phyloP scores from a whole-genome alignment of 495 filamentous ascomycete genomes.

The Penicillium angulare region DNA sequence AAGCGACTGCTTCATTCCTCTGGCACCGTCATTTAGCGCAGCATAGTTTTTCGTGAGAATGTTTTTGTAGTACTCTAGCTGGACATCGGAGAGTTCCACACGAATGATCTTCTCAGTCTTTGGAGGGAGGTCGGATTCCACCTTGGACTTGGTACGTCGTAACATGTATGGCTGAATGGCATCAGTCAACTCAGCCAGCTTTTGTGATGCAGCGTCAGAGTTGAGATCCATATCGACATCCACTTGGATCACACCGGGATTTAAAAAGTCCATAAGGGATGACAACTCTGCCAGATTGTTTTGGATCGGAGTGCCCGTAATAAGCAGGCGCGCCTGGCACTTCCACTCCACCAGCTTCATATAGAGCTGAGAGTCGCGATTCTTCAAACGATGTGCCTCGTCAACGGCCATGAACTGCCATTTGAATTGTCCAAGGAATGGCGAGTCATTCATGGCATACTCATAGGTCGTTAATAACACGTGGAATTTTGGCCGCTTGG shows the following conservation, averaged over 20 bases:
- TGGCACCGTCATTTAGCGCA: conserved; percentile 84
- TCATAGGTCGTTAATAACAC: conserved; percentile 95
- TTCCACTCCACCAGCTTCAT: conserved; percentile 79
- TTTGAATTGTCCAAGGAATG: conserved; percentile 79
- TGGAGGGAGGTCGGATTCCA: conserved; percentile 91
- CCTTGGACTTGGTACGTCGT: conserved; percentile 94
- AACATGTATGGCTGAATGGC: conserved; percentile 88
- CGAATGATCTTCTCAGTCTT: conserved; percentile 99
- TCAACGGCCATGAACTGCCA: conserved; percentile 98
- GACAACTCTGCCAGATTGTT: conserved; percentile 92
- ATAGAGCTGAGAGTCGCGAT: conserved; percentile 90
- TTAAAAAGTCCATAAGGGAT: conserved; percentile 91
- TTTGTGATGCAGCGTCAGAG: conserved; percentile 64
- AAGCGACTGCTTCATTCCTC: conserved; percentile 88
- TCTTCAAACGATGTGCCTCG: conserved; percentile 96
- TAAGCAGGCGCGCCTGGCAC: conserved; percentile 80
- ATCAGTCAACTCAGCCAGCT: conserved; percentile 67
- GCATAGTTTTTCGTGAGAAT: conserved; percentile 96
- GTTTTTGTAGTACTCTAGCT: conserved; percentile 97
- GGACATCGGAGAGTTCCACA: conserved; percentile 91
- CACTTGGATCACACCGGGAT: conserved; percentile 81
- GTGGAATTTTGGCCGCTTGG: conserved; percentile 86
- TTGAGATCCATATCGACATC: conserved; percentile 85
- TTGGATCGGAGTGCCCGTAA: conserved; percentile 96
- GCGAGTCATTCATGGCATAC: conserved; percentile 77